These are phyloP conservation scores for Candida bentonensis DNA, from an alignment of 805 yeast species.

Conservation along the genomic window DNA sequence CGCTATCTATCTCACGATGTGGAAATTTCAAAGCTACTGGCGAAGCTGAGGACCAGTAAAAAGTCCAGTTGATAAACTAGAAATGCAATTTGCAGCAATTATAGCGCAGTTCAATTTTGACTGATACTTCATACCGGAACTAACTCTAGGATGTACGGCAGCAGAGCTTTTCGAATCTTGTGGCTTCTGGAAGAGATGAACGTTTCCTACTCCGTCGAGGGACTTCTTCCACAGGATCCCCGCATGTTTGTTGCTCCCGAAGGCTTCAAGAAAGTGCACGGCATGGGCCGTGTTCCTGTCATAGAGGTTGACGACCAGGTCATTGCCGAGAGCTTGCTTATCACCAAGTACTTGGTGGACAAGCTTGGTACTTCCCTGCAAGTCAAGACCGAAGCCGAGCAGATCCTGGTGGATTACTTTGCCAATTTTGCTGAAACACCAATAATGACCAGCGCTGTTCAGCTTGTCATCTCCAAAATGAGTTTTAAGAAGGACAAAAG, in stretches of 20 bases:
- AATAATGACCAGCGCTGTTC: conserved; percentile 26
- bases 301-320: conserved; percentile 28
- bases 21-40: too few relatives aligned
- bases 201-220: conserved; percentile 38
- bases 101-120: too few relatives aligned
- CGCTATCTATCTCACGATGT: too few relatives aligned
- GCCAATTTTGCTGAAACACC: conserved; percentile 41
- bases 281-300: conserved; percentile 49
- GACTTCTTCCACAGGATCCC: conserved; percentile 26
- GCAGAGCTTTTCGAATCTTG: conserved; percentile 38
- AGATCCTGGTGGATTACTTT: conserved; percentile 32
- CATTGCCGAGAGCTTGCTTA: conserved; percentile 46
- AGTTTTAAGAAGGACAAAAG: conserved; percentile 25
- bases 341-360: conserved; percentile 34
- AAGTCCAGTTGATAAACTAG: too few relatives aligned
- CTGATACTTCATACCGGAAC: too few relatives aligned
- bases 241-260: conserved; percentile 24
- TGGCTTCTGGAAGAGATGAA: conserved; percentile 49
- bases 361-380: conserved; percentile 32
- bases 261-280: conserved; percentile 36
- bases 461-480: conserved; percentile 29
- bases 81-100: too few relatives aligned
- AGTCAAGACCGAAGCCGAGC: conserved; percentile 25
- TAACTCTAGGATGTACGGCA: neutral
- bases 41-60: too few relatives aligned